Percentiles rank a stretch among this genome's conserved stretches.
Conservation (phyloP, 345 rosid genomes). For the Anastatica hierochuntica region DNA sequence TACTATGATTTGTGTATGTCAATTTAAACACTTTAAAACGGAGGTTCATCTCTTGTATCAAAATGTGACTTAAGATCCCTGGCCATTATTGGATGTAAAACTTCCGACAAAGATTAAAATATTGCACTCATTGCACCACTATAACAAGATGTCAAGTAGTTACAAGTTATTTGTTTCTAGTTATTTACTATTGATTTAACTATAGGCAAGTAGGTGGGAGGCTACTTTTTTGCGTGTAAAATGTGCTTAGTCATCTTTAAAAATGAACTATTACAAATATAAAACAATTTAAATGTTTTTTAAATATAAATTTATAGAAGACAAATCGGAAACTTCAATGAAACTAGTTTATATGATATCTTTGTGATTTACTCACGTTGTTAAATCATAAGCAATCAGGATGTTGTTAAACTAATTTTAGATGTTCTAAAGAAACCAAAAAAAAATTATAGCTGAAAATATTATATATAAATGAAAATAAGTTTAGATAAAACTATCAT, state of each 20-base stretch:
- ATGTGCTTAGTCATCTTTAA: neutral
- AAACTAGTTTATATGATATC: too few species aligned
- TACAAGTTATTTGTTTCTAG: neutral
- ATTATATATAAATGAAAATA: neutral
- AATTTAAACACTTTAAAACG: too few species aligned
- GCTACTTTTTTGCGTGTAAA: neutral
- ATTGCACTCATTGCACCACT: neutral
- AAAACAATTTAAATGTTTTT: neutral
- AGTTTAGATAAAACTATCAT: constrained; percentile 4
- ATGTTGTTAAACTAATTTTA: neutral
- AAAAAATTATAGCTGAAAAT: neutral
- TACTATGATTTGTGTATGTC: too few species aligned
- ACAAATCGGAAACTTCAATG: constrained; percentile 8
- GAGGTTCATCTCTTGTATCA: too few species aligned
- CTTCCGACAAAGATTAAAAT: neutral
- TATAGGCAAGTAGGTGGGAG: neutral
- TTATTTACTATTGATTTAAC: too few species aligned
- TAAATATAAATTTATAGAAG: neutral
- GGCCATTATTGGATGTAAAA: neutral
- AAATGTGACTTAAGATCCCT: too few species aligned
- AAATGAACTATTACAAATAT: too few species aligned
- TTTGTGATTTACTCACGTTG: neutral
- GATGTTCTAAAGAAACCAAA: too few species aligned
- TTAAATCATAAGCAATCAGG: neutral
- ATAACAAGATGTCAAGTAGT: neutral